Conservation (phyloP, 2,329 filamentous ascomycete species). For the Apiospora hydei region DNA sequence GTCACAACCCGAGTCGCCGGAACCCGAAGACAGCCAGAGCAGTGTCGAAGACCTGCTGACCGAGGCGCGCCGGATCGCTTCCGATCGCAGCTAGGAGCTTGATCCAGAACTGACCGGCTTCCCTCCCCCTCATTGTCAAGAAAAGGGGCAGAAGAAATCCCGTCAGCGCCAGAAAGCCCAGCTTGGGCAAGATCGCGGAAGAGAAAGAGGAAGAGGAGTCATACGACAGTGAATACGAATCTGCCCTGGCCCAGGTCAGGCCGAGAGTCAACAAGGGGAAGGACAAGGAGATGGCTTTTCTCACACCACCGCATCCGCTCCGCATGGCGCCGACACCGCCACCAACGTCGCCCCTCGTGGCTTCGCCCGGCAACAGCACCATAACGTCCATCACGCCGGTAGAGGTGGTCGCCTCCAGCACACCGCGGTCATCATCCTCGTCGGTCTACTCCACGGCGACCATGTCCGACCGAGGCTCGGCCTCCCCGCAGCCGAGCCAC, state of each 20-base stretch:
- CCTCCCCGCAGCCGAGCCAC: background rate
- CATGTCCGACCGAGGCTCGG: background rate
- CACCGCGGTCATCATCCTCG: background rate
- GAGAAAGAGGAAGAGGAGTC: background rate
- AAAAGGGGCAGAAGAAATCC: slow-evolving; percentile 7
- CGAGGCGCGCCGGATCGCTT: slow-evolving; percentile 10
- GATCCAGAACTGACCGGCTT: slow-evolving; percentile 4
- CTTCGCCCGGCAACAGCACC: background rate
- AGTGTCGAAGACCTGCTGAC: background rate
- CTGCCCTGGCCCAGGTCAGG: background rate
- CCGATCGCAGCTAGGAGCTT: slow-evolving; percentile 3
- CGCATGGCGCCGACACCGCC: background rate
- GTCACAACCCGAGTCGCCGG: background rate
- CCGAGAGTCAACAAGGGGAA: background rate
- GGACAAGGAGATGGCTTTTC: background rate
- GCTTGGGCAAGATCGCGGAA: background rate
- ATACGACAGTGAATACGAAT: background rate
- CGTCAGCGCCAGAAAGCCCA: background rate
- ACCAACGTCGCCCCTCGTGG: background rate
- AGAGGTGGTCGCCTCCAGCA: slow-evolving; percentile 11
- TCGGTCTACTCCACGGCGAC: background rate
- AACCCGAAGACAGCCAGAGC: background rate
- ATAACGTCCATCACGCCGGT: background rate
- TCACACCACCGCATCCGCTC: background rate
- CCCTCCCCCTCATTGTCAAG: background rate